Evolutionary conservation across 495 filamentous ascomycete species (phyloP).

Genomic region (Aspergillus wentii): DNA sequence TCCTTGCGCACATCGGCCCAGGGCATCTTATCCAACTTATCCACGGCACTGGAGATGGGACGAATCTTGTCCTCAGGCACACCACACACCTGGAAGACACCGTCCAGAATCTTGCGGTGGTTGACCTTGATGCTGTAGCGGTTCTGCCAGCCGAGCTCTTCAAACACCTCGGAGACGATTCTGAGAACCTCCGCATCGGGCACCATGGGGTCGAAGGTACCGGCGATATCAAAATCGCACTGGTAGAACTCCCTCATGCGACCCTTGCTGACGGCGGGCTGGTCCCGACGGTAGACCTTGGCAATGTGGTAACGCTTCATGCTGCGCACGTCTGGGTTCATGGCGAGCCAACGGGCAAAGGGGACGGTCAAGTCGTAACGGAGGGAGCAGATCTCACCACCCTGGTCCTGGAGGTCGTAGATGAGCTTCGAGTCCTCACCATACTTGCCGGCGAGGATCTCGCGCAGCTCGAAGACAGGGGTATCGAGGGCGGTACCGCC

Average conservation of each 20-base stretch:
- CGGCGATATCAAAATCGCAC: constrained; percentile 96
- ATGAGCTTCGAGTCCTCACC: constrained; percentile 90
- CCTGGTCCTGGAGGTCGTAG: constrained; percentile 83
- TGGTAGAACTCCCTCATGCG: constrained; percentile 97
- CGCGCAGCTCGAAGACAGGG: constrained; percentile 72
- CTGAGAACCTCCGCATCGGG: constrained; percentile 90
- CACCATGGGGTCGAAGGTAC: constrained; percentile 86
- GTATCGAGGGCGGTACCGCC: constrained; percentile 84
- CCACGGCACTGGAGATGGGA: constrained; percentile 83
- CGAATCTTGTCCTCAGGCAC: constrained; percentile 83
- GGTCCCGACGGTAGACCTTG: constrained; percentile 80
- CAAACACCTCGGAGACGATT: constrained; percentile 82
- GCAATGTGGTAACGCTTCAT: constrained; percentile 90
- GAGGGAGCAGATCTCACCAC: constrained; percentile 77
- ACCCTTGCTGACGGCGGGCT: constrained; percentile 80
- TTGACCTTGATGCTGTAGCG: constrained; percentile 88
- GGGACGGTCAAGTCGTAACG: constrained; percentile 93
- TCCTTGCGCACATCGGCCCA: constrained; percentile 89
- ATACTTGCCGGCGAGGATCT: constrained; percentile 83
- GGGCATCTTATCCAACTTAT: constrained; percentile 91
- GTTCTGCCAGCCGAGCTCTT: constrained; percentile 66
- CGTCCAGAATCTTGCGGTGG: constrained; percentile 91
- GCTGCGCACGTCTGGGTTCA: constrained; percentile 66
- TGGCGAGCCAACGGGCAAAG: constrained; percentile 81
- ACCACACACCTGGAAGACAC: constrained; percentile 84